Base-by-base conservation (phyloP, 78 protist species). In the Dictyostelium citrinum region DNA sequence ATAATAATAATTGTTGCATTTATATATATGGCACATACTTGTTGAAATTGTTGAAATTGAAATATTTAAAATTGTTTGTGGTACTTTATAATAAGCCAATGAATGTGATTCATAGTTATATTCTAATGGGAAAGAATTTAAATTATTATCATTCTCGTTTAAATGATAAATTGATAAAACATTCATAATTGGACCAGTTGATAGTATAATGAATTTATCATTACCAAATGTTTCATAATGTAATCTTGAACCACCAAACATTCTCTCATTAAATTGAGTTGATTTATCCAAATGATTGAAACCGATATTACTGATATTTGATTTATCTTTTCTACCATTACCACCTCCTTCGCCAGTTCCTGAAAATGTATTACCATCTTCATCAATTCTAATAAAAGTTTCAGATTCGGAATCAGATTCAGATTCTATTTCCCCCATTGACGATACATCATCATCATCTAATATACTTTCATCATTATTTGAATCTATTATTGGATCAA, bases 111-210 rank as follows among this genome's bases (percentile, higher is more conserved):
- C 24, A 61, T 80, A 80, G 24, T 55, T 58, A 35, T 45, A 80
- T 45, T 55, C 46, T 35, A 55, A 16, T 55, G 84, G 84, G n/a
- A 80, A 55, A 55, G n/a, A 16, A 5, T 77, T 77, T 5, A 2
- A 6, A 20, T 17, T 24, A 9, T 41, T 17, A 72, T 72, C 55
- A 20, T 16, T 14, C 1, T 49, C 60, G 9, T 70, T 31, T 29
- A 75, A 31, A 78, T 78, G 24, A 55, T 39, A 58, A 20, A 80
- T 31, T 29, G 51, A 49, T 33, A 80, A 55, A 35, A 80, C 46
- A 55, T 80, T 80, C 84, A 80, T 80, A 33, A 49, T 29, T 55
- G 84, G 84, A 55, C 84, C 84, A 80, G 68, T 35, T 49, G 84
- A 17, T 9, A 80, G 24, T 20, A 80, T 46, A 5, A 80, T 8